Conservation (phyloP, 345 rosid genomes). For the Cardamine chenopodiifolia region DNA sequence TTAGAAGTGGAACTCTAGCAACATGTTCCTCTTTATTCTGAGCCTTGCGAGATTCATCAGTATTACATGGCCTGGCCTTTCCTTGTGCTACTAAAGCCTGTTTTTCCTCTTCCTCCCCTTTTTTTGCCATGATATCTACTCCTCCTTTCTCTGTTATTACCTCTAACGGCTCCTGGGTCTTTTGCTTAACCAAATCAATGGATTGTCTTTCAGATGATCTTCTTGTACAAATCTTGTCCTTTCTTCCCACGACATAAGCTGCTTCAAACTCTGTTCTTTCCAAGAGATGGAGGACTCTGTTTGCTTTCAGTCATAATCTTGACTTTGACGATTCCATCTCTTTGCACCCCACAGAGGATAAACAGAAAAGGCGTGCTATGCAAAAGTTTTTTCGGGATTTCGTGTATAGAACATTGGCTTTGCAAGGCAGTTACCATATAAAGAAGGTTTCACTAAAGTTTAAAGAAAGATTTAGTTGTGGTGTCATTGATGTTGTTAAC, state of each 20-base stretch:
- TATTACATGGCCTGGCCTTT: no score
- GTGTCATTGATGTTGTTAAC: not conserved
- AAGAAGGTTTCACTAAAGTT: not conserved
- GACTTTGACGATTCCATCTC: not conserved
- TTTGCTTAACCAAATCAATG: no score
- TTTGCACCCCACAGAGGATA: no score
- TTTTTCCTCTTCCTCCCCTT: no score
- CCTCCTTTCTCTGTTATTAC: no score
- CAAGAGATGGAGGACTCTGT: slow-evolving; percentile 18
- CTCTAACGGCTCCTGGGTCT: no score
- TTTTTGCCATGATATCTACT: no score
- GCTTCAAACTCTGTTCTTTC: slow-evolving; percentile 21
- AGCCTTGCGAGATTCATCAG: no score
- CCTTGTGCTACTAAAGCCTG: no score
- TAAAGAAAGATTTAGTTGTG: not conserved
- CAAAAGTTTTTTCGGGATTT: not conserved
- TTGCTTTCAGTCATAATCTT: not conserved
- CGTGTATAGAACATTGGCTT: not conserved
- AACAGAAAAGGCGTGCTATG: no score
- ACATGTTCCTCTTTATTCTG: no score
- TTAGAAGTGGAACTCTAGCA: no score
- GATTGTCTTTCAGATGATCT: not conserved
- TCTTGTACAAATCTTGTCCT: not conserved
- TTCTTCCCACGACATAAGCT: slow-evolving; percentile 6
- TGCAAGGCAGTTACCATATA: not conserved